A percentile compares a stretch with the other conserved stretches of the same genome.
phyloP scores from a whole-genome alignment of 2,329 filamentous ascomycete genomes.

The Metarhizium robertsii region DNA sequence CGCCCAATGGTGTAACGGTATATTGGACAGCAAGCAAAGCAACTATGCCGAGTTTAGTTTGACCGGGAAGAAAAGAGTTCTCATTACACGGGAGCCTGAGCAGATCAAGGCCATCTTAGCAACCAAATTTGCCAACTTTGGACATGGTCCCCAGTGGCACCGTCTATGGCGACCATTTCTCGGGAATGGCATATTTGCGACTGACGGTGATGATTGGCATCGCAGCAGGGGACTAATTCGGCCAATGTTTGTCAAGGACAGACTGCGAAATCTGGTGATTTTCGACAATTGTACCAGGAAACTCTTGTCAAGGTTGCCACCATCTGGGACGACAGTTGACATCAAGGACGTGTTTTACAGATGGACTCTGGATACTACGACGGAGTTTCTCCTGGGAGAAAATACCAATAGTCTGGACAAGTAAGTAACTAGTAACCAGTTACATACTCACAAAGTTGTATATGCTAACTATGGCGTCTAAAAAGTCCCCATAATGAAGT shows the following conservation, averaged over 20 bases:
- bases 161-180: constrained; percentile 35
- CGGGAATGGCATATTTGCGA: constrained; percentile 47
- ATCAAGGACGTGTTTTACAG: constrained; percentile 55
- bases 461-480: constrained; percentile 17
- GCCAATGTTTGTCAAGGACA: constrained; percentile 41
- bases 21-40: constrained; percentile 6
- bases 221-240: constrained; percentile 42
- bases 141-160: constrained; percentile 33
- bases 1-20: constrained; percentile 9
- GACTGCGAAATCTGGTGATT: constrained; percentile 39
- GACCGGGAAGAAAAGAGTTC: constrained; percentile 17
- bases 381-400: constrained; percentile 58
- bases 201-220: constrained; percentile 43
- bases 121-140: constrained; percentile 45
- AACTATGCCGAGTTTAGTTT: constrained; percentile 13
- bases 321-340: constrained; percentile 44
- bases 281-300: constrained; percentile 52
- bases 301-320: constrained; percentile 49
- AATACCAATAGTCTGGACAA: constrained; percentile 37
- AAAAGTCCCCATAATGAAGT: constrained; percentile 47
- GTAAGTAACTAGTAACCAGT: constrained; percentile 12
- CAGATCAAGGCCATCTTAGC: constrained; percentile 49
- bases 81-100: constrained; percentile 42
- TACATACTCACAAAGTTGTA: constrained; percentile 13
- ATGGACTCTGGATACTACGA: constrained; percentile 57